Evolutionary conservation across 164 flowering plant species (phyloP).

Genomic region (grape (Vitis vinifera)): ASM3070453v1 NC_081823.1:2439501-2440000

Average conservation of each 20-base stretch:
- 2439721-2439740: constrained; percentile 59
- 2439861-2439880: constrained; percentile 63
- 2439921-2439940: constrained; percentile 10
- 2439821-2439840: not conserved
- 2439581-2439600: no score
- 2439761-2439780: constrained; percentile 69
- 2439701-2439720: constrained; percentile 70
- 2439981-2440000: not conserved
- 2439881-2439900: constrained; percentile 69
- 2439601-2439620: no score
- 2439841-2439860: constrained; percentile 3
- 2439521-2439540: no score
- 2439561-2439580: no score
- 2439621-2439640: no score
- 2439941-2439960: not conserved
- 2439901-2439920: constrained; percentile 37
- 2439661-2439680: no score
- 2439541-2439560: no score
- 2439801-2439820: not conserved
- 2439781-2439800: constrained; percentile 9
- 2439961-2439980: no score
- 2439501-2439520: no score
- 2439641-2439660: no score
- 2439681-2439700: no score
- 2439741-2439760: constrained; percentile 69